Evolutionary conservation across 139 green algal genomes (phyloP), one percentile per base, ranked within the genome.

Genomic region (Chlamydomonas urium): DNA sequence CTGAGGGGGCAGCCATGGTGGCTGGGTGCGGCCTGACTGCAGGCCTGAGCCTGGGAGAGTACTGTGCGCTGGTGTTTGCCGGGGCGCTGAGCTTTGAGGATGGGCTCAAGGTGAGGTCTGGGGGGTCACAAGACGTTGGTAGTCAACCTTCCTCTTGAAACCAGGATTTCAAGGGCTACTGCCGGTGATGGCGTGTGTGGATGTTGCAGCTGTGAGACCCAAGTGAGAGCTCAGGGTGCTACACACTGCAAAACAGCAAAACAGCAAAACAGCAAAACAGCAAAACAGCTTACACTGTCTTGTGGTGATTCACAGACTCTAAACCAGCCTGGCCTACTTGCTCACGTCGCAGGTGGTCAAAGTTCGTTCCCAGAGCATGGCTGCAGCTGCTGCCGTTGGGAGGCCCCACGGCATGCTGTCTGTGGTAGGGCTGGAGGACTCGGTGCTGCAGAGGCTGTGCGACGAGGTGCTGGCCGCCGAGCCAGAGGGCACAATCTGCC

Each of bases 21-120:
- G 38, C 19, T 62, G 31, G 37, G 24, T 63, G 53, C 19, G 29
- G n/a, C 26, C 17, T 26, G 17, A 63, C 53, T 63, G 92, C 92
- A 17, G 92, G 92, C 0, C 90, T 97, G 37, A 90, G 78, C 47
- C 83, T 97, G 62, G 93, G 93, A 2, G 93, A 98, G 83, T 97
- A 97, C 87, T 83, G 77, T 37, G 93, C 93, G 3, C 86, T 98
- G 31, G 90, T 95, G 58, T 94, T 92, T 74, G 86, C 88, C 0
- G 93, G 92, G 2, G 90, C 82, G 0, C 73, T 98, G 29, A 88
- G 57, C 71, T 97, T 97, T 65, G 89, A 94, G 77, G 93, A 98
- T 50, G 93, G 83, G 1, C 73, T 98, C 4, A 88, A 89, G 81
- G 90, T 91, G n/a, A 56, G 74, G 3, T 28, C 10, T 14, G 14